These are phyloP conservation scores for Talaromyces sp. DNA, from an alignment of 2,329 filamentous ascomycete species.

Conservation along the genomic window DNA sequence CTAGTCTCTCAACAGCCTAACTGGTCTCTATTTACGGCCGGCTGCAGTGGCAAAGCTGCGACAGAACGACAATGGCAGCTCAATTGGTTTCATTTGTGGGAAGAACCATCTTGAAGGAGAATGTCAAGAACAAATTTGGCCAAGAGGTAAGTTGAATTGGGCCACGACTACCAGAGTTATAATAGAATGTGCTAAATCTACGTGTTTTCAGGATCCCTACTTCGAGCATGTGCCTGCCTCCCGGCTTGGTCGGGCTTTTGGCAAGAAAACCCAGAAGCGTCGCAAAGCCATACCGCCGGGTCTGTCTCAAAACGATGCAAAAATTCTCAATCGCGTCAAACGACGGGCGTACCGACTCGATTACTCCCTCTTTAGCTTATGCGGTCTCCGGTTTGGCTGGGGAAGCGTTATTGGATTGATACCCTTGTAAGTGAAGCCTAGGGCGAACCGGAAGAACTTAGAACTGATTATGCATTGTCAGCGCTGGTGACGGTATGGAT, in stretches of 20 bases:
- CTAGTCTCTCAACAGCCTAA: background rate
- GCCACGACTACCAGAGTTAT: background rate
- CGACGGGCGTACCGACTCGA: slow-evolving; percentile 80
- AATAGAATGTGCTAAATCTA: background rate
- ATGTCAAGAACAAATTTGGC: slow-evolving; percentile 37
- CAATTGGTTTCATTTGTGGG: slow-evolving; percentile 20
- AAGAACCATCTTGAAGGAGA: slow-evolving; percentile 31
- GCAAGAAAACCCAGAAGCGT: slow-evolving; percentile 71
- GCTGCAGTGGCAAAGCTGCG: background rate
- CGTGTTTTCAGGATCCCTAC: slow-evolving; percentile 69
- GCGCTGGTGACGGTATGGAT: slow-evolving; percentile 71
- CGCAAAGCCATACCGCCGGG: slow-evolving; percentile 80
- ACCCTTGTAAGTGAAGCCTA: slow-evolving; percentile 59
- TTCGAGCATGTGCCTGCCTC: slow-evolving; percentile 77
- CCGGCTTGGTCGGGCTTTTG: slow-evolving; percentile 58
- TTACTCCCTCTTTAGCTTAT: slow-evolving; percentile 73
- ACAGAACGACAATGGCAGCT: slow-evolving; percentile 14
- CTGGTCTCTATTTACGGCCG: background rate
- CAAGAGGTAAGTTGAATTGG: slow-evolving; percentile 27
- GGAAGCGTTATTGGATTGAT: slow-evolving; percentile 77
- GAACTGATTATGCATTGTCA: slow-evolving; percentile 25
- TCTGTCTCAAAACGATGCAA: slow-evolving; percentile 73
- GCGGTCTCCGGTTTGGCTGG: slow-evolving; percentile 84
- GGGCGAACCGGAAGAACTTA: background rate
- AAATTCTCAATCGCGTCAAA: slow-evolving; percentile 80